Evolutionary conservation across 2,329 filamentous ascomycete genomes (phyloP), one percentile per base, ranked within the genome.

Genomic region (Sarocladiaceae sp.): DNA sequence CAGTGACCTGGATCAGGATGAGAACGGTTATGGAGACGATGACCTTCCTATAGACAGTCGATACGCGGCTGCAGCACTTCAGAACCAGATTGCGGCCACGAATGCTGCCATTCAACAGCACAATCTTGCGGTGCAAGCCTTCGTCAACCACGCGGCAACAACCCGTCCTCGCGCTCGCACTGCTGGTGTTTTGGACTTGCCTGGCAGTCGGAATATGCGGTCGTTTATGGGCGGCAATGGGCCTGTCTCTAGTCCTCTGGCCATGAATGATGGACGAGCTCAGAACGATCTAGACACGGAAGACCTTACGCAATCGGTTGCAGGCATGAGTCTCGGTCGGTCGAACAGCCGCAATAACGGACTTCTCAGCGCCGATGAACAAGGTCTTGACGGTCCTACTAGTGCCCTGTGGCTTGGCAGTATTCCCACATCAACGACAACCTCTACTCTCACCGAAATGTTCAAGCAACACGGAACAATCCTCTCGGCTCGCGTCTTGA

Each of bases 351-450:
- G 81, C 65, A 80, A 85, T 68, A 78, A 88, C 65, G 76, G 82
- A 55, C 77, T 87, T 31, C 80, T 95, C 55, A 79, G 82, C 44
- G 79, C 81, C 10, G 89, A 96, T 54, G 90, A 96, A 57, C 83
- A 84, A 57, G 88, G 83, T 33, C 77, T 96, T 36, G 92, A 97
- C 65, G 90, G 89, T 1, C 93, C 93, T 18, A 97, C 94, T 12
- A 87, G 92, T 62, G 92, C 94, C 29, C 75, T 99, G 52, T 99
- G 94, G 94, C 88, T 99, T 49, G 94, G 94, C 52, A 97, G 93
- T 69, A 97, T 99, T 54, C 94, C 94, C 12, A 92, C 93, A 4
- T 97, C 94, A 2, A 99, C 94, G 2, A 99, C 94, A 0, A 92
- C 94, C 11, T 96, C 93, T 1, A 97, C 94, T 1, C 74, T 99